phyloP scores from a whole-genome alignment of 352 stramenopile species.

The Phytophthora aleatoria region DNA sequence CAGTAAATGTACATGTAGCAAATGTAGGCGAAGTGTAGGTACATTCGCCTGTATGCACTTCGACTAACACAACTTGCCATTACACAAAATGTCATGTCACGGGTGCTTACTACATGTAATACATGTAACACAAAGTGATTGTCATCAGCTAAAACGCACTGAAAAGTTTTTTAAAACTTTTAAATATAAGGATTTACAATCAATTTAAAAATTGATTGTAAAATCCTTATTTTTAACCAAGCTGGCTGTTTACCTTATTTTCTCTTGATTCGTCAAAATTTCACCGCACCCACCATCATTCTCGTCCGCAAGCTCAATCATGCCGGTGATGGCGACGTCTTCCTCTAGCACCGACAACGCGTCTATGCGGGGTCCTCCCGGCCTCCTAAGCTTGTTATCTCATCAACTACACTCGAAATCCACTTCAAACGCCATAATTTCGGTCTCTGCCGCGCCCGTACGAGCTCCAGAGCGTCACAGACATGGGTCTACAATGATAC shows the following conservation, averaged over 20 bases:
- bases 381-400: conserved; percentile 12
- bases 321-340: conserved; percentile 40
- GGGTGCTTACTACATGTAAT: too few relatives aligned
- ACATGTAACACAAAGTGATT: too few relatives aligned
- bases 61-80: conserved; percentile 1
- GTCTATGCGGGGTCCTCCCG: conserved; percentile 7
- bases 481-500: conserved; percentile 13
- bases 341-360: conserved; percentile 15
- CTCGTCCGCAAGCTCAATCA: conserved; percentile 5
- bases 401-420: conserved; percentile 3
- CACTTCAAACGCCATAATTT: conserved; percentile 4
- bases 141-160: too few relatives aligned
- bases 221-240: neutral
- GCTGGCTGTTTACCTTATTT: neutral
- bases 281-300: conserved; percentile 21
- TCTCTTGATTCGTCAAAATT: conserved; percentile 15
- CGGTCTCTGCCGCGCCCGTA: conserved; percentile 6
- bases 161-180: too few relatives aligned
- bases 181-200: too few relatives aligned
- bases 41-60: neutral
- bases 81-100: too few relatives aligned
- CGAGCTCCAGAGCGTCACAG: conserved; percentile 1
- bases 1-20: neutral
- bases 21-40: conserved; percentile 7
- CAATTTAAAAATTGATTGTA: too few relatives aligned